Percentiles rank a stretch among this genome's conserved stretches.
phyloP scores from a whole-genome alignment of 495 filamentous ascomycete species.

The Penicillium argentinense region DNA sequence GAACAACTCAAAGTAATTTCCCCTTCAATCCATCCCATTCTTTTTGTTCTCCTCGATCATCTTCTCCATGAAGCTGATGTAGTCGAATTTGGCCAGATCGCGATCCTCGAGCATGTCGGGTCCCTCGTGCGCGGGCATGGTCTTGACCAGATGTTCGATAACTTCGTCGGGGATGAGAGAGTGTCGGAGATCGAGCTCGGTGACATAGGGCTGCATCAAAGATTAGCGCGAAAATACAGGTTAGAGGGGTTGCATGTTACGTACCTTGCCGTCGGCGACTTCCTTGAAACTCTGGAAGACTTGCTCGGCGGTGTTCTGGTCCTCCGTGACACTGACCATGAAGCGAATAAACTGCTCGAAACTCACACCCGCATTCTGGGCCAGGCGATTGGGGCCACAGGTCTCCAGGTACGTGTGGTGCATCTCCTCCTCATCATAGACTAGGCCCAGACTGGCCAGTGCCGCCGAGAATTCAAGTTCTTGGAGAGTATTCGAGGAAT shows the following conservation, averaged over 20 bases:
- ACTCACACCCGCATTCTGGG: constrained; percentile 63
- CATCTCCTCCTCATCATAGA: constrained; percentile 97
- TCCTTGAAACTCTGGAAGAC: constrained; percentile 96
- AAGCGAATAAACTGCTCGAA: constrained; percentile 99
- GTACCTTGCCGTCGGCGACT: constrained; percentile 92
- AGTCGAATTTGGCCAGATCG: constrained; percentile 79
- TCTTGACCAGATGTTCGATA: constrained; percentile 84
- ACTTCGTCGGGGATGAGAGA: constrained; percentile 92
- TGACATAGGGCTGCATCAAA: constrained; percentile 75
- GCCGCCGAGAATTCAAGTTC: constrained; percentile 96
- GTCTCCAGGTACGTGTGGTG: constrained; percentile 83
- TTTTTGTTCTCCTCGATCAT: constrained; percentile 47
- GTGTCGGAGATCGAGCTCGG: constrained; percentile 93
- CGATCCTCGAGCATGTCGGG: constrained; percentile 78
- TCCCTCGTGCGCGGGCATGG: constrained; percentile 78
- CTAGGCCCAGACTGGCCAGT: constrained; percentile 85
- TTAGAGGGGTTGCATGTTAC: too few species aligned
- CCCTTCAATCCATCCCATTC: constrained; percentile 33
- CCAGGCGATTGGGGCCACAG: constrained; percentile 49
- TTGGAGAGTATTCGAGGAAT: constrained; percentile 82
- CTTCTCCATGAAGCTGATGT: constrained; percentile 89
- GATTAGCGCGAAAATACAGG: constrained; percentile 12
- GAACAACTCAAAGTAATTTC: constrained; percentile 13
- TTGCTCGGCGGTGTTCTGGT: constrained; percentile 97
- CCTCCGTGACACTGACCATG: constrained; percentile 98